Percentiles rank a stretch among this genome's conserved stretches.
These are phyloP conservation scores for Alternaria gaisen DNA, from an alignment of 2,329 filamentous ascomycete genomes.

Conservation along the genomic window DNA sequence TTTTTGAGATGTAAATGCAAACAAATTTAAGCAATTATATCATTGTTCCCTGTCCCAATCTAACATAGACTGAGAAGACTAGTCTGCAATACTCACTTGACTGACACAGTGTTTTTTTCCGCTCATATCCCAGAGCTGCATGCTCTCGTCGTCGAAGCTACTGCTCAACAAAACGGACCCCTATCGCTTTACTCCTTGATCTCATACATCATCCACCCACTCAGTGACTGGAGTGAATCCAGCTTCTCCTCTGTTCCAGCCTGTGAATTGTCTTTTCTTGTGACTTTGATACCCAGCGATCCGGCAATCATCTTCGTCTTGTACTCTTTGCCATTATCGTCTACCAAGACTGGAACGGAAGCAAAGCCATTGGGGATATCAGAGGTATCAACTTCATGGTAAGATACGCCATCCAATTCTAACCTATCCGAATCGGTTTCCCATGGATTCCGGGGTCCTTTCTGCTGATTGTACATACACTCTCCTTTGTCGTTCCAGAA, in stretches of 20 bases:
- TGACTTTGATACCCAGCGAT: conserved; percentile 18
- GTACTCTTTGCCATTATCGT: conserved; percentile 18
- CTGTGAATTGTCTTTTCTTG: conserved; percentile 4
- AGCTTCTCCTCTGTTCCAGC: conserved; percentile 4
- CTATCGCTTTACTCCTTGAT: background rate
- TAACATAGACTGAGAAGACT: background rate
- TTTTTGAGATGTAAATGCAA: conserved; percentile 18
- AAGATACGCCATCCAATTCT: conserved; percentile 9
- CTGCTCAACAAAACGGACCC: background rate
- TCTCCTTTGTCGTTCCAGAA: conserved; percentile 27
- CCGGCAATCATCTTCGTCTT: conserved; percentile 24
- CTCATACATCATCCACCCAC: conserved; percentile 28
- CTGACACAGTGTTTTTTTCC: background rate
- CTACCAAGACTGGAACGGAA: conserved; percentile 19
- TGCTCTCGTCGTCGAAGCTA: background rate
- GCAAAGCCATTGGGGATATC: conserved; percentile 16
- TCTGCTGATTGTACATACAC: conserved; percentile 6
- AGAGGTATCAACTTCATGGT: conserved; percentile 10
- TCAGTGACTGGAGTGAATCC: conserved; percentile 19
- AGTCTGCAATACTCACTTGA: background rate
- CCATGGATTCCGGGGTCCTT: too few relatives aligned
- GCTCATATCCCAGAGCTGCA: too few relatives aligned
- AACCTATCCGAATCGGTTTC: background rate
- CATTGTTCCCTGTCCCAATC: background rate
- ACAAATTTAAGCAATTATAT: conserved; percentile 15